phyloP scores from a whole-genome alignment of 2,329 filamentous ascomycete species.

The Venturia oleaginea region DNA sequence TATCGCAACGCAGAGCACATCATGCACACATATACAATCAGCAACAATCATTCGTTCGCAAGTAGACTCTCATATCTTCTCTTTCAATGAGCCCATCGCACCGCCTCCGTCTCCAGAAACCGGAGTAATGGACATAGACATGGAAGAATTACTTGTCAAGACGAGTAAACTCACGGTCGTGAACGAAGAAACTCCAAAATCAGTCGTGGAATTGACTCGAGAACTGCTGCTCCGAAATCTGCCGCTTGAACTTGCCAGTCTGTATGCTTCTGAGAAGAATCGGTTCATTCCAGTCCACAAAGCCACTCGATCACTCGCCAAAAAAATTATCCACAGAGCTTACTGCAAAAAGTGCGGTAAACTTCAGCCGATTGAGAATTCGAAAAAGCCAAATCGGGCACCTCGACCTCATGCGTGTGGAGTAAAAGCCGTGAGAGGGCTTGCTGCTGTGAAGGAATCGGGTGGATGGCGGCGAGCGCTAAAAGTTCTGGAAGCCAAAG shows the following conservation, averaged over 20 bases:
- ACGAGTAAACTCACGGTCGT: not conserved
- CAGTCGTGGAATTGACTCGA: not conserved
- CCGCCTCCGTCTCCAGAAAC: not conserved
- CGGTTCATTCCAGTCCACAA: not conserved
- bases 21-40: not conserved
- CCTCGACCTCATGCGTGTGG: not conserved
- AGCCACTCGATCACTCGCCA: not conserved
- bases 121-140: not conserved
- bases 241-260: not conserved
- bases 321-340: not conserved
- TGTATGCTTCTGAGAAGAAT: not conserved
- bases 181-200: not conserved
- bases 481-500: not conserved
- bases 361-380: not conserved
- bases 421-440: not conserved
- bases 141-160: not conserved
- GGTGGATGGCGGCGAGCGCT: not conserved
- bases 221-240: not conserved
- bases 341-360: not conserved
- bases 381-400: not conserved
- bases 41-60: not conserved
- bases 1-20: not conserved
- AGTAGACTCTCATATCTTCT: not conserved
- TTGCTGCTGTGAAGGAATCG: not conserved
- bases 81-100: not conserved